Evolutionary conservation across 805 yeast species (phyloP), one percentile per base, ranked within the genome.

Genomic region (Suhomyces kilbournensis): DNA sequence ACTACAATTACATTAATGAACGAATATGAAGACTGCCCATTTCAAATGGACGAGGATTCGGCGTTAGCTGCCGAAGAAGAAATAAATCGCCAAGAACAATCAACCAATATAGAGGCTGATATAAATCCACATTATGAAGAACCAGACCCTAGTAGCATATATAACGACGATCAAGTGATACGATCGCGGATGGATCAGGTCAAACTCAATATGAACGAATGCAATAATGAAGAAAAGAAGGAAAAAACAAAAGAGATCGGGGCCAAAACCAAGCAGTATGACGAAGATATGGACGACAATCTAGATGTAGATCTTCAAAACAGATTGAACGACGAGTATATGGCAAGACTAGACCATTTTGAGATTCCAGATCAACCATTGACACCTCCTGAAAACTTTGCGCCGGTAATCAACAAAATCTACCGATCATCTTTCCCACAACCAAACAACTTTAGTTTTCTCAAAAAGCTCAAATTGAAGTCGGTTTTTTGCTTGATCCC

Each of bases 401-500:
- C 96, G 6, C 83, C 87, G 46, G 97, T 94, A 2, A 83, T 86
- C 50, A 66, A 70, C 49, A 76, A 80, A 46, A 87, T 94, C 3
- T 94, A 90, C 68, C 76, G 99, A 51, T 84, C 93, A 40, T 88
- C 97, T 44, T 93, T 93, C 68, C 99, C 99, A 2, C 80, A 93
- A 48, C 78, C 85, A 2, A 94, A 86, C 63, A 91, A 91, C 67
- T 90, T 93, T 62, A 68, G 76, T 20, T 93, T 88, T 63, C 69
- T 94, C 43, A 68, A 77, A 56, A 77, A 75, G 46, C 73, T 92
- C 49, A 75, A 77, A 45, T 74, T 94, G 49, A 89, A 85, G 62
- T 83, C 93, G 9, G 81, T 94, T 3, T 71, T 94, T 54, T 90
- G 96, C 54, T 76, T 93, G 47, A 88, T 93, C 12, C 96, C 97